These are phyloP conservation scores for Candolleomyces aberdarensis DNA, from an alignment of 768 basidiomycete genomes.

Conservation along the genomic window DNA sequence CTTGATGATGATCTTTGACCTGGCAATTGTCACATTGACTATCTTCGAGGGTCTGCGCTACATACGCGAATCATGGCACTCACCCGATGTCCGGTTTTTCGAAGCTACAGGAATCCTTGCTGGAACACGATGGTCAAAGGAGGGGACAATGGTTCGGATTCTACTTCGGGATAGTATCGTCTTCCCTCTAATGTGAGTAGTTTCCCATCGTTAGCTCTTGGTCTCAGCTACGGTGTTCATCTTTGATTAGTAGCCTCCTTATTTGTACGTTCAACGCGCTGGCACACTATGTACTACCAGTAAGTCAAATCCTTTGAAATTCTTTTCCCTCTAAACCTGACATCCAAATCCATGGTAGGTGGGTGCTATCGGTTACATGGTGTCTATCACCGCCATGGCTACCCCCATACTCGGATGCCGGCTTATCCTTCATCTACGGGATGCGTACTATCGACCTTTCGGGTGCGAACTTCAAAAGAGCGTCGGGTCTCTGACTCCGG, in stretches of 20 bases:
- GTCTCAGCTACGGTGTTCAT: not conserved
- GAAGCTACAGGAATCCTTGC: too few relatives aligned
- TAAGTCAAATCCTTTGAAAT: not conserved
- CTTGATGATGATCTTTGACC: not conserved
- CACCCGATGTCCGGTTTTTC: not conserved
- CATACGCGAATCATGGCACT: not conserved
- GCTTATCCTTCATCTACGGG: not conserved
- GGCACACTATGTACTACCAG: not conserved
- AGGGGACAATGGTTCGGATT: not conserved
- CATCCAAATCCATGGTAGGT: too few relatives aligned
- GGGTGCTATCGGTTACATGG: too few relatives aligned
- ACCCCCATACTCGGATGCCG: not conserved
- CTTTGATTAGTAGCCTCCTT: not conserved
- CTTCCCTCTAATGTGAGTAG: conserved; percentile 7
- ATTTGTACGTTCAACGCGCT: not conserved
- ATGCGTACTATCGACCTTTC: not conserved
- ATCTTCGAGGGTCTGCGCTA: conserved; percentile 1
- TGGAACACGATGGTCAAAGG: not conserved
- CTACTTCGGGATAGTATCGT: conserved; percentile 5
- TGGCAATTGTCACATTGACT: not conserved
- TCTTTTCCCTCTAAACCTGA: not conserved
- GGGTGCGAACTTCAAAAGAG: not conserved
- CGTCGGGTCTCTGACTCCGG: not conserved
- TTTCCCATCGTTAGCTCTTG: not conserved
- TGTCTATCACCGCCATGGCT: too few relatives aligned